Percentiles rank a stretch among this genome's conserved stretches.
Evolutionary conservation across 148 eudicot species (phyloP).

Genomic region (Silene conica): DNA sequence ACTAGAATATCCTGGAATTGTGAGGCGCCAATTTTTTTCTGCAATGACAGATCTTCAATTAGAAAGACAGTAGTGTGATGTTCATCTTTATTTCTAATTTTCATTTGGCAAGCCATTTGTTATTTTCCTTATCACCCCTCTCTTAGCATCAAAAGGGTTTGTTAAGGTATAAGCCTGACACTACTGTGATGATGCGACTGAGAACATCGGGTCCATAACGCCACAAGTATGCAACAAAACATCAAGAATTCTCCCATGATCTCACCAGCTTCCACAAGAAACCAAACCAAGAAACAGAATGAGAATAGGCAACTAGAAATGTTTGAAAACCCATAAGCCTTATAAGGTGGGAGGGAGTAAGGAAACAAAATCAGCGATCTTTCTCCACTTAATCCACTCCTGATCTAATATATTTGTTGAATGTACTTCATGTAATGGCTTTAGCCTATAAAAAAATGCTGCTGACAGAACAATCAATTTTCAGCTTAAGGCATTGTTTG

Average conservation of each 20-base stretch:
- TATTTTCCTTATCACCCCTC: neutral
- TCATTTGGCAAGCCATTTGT: neutral
- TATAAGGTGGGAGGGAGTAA: neutral
- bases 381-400: neutral
- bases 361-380: neutral
- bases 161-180: neutral
- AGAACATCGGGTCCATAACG: neutral
- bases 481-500: neutral
- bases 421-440: neutral
- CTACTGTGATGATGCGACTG: neutral
- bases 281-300: too few species aligned
- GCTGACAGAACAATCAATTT: neutral
- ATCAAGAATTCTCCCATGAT: neutral
- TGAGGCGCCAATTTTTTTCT: slow-evolving; percentile 83
- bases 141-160: neutral
- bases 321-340: neutral
- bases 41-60: slow-evolving; percentile 26
- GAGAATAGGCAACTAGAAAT: too few species aligned
- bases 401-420: neutral
- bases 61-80: slow-evolving; percentile 9
- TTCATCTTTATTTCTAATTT: slow-evolving; percentile 6
- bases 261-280: neutral
- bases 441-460: neutral
- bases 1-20: slow-evolving; percentile 82
- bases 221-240: neutral